A percentile compares a stretch with the other conserved stretches of the same genome.
phyloP scores from a whole-genome alignment of 1,284 basidiomycete species.

The Rhodotorula sp. region DNA sequence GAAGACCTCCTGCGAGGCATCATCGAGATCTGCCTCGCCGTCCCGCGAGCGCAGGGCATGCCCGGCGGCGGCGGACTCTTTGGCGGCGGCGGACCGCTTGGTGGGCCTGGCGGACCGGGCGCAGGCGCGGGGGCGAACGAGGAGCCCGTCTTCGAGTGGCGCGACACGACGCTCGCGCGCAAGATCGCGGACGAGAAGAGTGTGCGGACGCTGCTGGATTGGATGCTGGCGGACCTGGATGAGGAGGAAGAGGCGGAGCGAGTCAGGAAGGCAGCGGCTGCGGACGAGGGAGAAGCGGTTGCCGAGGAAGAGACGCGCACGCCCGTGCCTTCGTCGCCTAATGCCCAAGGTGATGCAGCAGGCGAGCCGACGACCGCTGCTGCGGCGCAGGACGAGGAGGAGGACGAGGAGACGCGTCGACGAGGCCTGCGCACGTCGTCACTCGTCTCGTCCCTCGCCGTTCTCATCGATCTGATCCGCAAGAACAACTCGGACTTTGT shows the following conservation, averaged over 20 bases:
- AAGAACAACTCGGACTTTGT: constrained; percentile 99
- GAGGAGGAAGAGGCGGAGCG: constrained; percentile 41
- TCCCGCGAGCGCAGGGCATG: constrained; percentile 30
- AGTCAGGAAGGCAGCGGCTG: constrained; percentile 6
- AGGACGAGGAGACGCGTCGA: constrained; percentile 24
- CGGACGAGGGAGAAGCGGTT: background rate
- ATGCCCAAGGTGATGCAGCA: background rate
- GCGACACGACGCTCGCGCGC: constrained; percentile 77
- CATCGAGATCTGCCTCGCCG: constrained; percentile 87
- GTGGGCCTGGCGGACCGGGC: background rate
- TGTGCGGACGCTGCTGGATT: constrained; percentile 71
- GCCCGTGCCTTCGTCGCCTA: background rate
- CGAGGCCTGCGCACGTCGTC: constrained; percentile 78
- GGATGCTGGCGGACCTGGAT: constrained; percentile 73
- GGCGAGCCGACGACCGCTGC: background rate
- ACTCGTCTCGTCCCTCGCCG: constrained; percentile 80
- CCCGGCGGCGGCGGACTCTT: constrained; percentile 4
- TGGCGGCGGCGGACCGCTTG: background rate
- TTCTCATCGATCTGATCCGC: constrained; percentile 93
- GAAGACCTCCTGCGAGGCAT: constrained; percentile 92
- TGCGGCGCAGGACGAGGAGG: constrained; percentile 6
- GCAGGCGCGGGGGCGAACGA: constrained; percentile 2
- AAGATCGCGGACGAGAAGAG: constrained; percentile 80
- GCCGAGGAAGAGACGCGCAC: background rate
- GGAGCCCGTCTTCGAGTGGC: constrained; percentile 39